phyloP scores from a whole-genome alignment of 176 grass and related monocot genomes.

The Ensete ventricosum region DNA sequence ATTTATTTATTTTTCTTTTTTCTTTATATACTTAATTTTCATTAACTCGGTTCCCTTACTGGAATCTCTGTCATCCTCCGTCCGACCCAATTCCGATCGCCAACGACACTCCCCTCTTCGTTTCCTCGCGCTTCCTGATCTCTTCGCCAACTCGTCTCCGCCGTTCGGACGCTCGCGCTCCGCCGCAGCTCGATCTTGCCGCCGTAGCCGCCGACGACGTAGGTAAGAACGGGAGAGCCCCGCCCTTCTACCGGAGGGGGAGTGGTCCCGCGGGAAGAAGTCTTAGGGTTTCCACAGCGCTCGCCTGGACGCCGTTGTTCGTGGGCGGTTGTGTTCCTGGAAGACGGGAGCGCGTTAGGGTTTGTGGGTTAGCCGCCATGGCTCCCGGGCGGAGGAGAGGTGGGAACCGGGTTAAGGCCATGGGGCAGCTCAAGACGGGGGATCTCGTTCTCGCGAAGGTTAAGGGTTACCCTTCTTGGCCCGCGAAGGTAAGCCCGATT shows the following conservation, averaged over 20 bases:
- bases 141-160: too few relatives aligned
- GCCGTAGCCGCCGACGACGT: background rate
- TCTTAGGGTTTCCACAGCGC: background rate
- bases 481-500: constrained; percentile 54
- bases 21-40: too few relatives aligned
- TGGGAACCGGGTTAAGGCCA: constrained; percentile 53
- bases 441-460: constrained; percentile 94
- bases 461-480: constrained; percentile 93
- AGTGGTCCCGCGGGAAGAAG: background rate
- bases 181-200: background rate
- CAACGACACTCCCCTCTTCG: too few relatives aligned
- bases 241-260: background rate
- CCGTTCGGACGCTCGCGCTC: too few relatives aligned
- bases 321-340: constrained; percentile 6
- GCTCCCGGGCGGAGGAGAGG: constrained; percentile 53
- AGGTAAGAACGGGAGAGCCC: too few relatives aligned
- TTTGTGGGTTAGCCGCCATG: constrained; percentile 35
- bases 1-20: too few relatives aligned
- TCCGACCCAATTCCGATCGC: too few relatives aligned
- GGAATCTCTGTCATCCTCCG: too few relatives aligned
- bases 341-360: constrained; percentile 42
- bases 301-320: background rate
- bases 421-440: constrained; percentile 50
- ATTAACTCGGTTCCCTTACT: too few relatives aligned
- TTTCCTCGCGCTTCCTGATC: too few relatives aligned